These are phyloP conservation scores for Aspergillus carlsbadensis DNA, from an alignment of 495 filamentous ascomycete species.

Conservation along the genomic window DNA sequence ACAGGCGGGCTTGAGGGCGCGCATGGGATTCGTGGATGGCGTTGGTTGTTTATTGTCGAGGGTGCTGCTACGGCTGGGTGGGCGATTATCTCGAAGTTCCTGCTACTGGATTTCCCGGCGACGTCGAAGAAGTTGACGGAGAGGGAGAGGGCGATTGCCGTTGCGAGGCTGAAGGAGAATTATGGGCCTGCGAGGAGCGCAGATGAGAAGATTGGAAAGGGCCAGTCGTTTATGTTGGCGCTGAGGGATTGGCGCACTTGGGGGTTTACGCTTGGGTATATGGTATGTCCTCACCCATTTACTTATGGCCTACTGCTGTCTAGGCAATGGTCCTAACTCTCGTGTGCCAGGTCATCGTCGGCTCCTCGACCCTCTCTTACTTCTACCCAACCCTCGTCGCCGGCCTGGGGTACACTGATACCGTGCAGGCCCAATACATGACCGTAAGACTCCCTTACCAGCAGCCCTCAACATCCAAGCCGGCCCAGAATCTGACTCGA, in stretches of 20 bases:
- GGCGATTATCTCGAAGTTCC: slow-evolving; percentile 25
- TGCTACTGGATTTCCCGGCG: slow-evolving; percentile 33
- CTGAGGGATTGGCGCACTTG: slow-evolving; percentile 25
- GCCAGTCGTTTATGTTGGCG: slow-evolving; percentile 12
- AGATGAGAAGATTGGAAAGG: not conserved
- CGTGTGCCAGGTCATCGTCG: not conserved
- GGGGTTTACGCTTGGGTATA: slow-evolving; percentile 31
- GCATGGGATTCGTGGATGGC: slow-evolving; percentile 62
- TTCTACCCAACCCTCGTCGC: slow-evolving; percentile 53
- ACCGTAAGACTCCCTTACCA: not conserved
- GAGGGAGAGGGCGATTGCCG: slow-evolving; percentile 24
- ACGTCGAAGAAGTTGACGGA: slow-evolving; percentile 25
- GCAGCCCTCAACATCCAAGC: too few species aligned
- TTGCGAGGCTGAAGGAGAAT: slow-evolving; percentile 21
- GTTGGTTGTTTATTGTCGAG: slow-evolving; percentile 73
- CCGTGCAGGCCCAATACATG: slow-evolving; percentile 17
- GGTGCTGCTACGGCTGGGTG: slow-evolving; percentile 50
- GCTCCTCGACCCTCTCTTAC: slow-evolving; percentile 25
- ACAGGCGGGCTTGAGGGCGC: slow-evolving; percentile 26
- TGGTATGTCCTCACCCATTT: slow-evolving; percentile 11
- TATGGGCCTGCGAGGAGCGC: slow-evolving; percentile 11
- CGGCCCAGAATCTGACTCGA: too few species aligned
- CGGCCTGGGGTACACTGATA: slow-evolving; percentile 41
- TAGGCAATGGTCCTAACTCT: not conserved
- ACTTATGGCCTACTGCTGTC: too few species aligned